Percentiles rank a stretch among this genome's conserved stretches.
Conservation (phyloP, 2,329 filamentous ascomycete species). For the Epichloe brachyelytri region DNA sequence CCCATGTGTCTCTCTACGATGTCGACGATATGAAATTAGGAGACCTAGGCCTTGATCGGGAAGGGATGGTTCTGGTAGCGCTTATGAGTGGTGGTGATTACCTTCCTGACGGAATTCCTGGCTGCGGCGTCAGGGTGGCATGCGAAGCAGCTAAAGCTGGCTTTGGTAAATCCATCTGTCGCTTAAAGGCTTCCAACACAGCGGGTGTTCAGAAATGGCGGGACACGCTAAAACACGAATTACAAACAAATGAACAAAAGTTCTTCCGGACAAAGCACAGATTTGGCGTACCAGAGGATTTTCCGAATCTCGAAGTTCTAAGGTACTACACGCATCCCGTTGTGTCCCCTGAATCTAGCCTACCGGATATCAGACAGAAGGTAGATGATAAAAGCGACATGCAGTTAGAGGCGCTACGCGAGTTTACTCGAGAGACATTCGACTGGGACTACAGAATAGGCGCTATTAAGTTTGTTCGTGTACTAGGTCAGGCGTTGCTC, state of each 20-base stretch:
- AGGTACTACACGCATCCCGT: slow-evolving; percentile 81
- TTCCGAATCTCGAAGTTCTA: slow-evolving; percentile 68
- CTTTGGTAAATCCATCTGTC: slow-evolving; percentile 66
- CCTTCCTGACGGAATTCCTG: slow-evolving; percentile 71
- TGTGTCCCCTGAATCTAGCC: slow-evolving; percentile 51
- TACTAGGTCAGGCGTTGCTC: slow-evolving; percentile 65
- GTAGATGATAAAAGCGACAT: slow-evolving; percentile 14
- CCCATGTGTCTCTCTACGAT: slow-evolving; percentile 77
- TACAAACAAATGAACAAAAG: slow-evolving; percentile 71
- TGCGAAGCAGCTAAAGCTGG: slow-evolving; percentile 83
- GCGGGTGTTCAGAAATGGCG: slow-evolving; percentile 57
- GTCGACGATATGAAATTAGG: slow-evolving; percentile 37
- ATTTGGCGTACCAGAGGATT: slow-evolving; percentile 65
- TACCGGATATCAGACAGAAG: slow-evolving; percentile 15
- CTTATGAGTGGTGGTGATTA: slow-evolving; percentile 96
- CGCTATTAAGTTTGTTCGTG: slow-evolving; percentile 72
- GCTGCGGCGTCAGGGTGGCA: slow-evolving; percentile 77
- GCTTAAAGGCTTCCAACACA: slow-evolving; percentile 45
- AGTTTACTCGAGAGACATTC: slow-evolving; percentile 67
- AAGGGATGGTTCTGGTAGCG: slow-evolving; percentile 88
- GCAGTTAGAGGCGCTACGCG: slow-evolving; percentile 42
- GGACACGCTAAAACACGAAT: slow-evolving; percentile 56
- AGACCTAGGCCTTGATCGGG: slow-evolving; percentile 54
- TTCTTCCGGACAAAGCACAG: slow-evolving; percentile 65
- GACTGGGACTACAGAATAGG: slow-evolving; percentile 73